Evolutionary conservation across 1,284 basidiomycete species (phyloP), one percentile per base, ranked within the genome.

Genomic region (Chondrostereum purpureum): DNA sequence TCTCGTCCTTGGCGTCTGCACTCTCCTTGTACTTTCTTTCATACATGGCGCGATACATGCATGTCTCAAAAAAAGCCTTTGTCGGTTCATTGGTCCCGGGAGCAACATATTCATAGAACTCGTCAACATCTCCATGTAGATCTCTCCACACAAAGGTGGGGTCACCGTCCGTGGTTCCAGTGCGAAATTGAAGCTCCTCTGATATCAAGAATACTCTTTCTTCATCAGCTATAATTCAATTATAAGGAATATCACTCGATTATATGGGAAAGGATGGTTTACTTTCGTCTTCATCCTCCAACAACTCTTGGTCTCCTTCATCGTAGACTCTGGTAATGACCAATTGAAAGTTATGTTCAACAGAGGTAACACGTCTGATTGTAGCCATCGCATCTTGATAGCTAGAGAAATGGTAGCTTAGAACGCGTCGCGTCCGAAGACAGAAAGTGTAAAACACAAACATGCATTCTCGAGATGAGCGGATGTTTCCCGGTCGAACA

Each of bases 391-490:
- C 94, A 58, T 96, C 92, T 56, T 92, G 92, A 67, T 92, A 99
- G 58, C 92, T n/a, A 96, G 60, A 18, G 43, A 43, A 45, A 23
- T 33, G 14, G 16, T 41, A 20, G 39, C 19, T 48, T 31, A 48
- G 14, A 53, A 40, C 13, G 31, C 13, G 39, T 20, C 39, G n/a
- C n/a, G n/a, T n/a, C n/a, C n/a, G n/a, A n/a, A n/a, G n/a, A n/a
- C n/a, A 39, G 43, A 18, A 42, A 42, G 19, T 20, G 40, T 31
- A 37, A 2, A 34, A 20, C 19, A 73, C 92, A 57, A 61, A 95
- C 92, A 99, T 96, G 91, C 96, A 99, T 73, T 98, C 95, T 56
- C 93, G 73, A 10, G 88, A 88, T 33, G 91, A 88, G 55, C 95
- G 87, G 55, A 96, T 85, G 54, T 86, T 88, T 49, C 89, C 91